Conservation (phyloP, 1,284 basidiomycete genomes). For the Cutaneotrichosporon cyanovorans region DNA sequence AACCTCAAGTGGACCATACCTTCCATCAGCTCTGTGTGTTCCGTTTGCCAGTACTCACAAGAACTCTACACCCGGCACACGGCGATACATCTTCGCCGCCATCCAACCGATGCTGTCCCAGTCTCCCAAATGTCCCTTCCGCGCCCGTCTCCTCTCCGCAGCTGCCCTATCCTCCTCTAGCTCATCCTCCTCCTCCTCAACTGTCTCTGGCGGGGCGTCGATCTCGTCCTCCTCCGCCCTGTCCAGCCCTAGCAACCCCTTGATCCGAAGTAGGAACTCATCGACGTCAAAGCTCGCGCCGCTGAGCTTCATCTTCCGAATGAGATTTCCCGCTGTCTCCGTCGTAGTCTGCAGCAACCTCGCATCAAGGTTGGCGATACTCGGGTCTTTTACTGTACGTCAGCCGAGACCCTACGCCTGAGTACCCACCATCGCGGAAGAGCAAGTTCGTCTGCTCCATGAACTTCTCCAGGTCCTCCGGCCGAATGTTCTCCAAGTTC, state of each 20-base stretch:
- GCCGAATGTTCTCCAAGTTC: slow-evolving; percentile 26
- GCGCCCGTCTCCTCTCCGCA: not conserved
- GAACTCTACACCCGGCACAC: slow-evolving; percentile 46
- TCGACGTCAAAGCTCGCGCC: slow-evolving; percentile 46
- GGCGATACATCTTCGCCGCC: slow-evolving; percentile 35
- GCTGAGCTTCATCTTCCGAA: slow-evolving; percentile 42
- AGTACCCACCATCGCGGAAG: slow-evolving; percentile 22
- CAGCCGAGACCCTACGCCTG: not conserved
- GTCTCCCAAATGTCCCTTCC: slow-evolving; percentile 24
- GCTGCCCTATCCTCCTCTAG: slow-evolving; percentile 11
- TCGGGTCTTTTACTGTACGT: slow-evolving; percentile 29
- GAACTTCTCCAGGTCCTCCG: slow-evolving; percentile 17
- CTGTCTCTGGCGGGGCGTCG: slow-evolving; percentile 10
- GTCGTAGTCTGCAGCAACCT: slow-evolving; percentile 25
- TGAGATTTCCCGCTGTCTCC: slow-evolving; percentile 28
- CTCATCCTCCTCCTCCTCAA: slow-evolving; percentile 25
- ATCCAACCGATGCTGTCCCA: slow-evolving; percentile 46
- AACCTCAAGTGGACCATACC: slow-evolving; percentile 34
- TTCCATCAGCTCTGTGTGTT: slow-evolving; percentile 8
- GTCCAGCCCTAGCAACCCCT: not conserved
- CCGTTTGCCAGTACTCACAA: slow-evolving; percentile 35
- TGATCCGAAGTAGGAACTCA: slow-evolving; percentile 38
- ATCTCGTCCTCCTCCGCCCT: slow-evolving; percentile 13
- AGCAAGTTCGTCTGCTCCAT: slow-evolving; percentile 18
- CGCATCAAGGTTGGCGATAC: slow-evolving; percentile 32